Evolutionary conservation across 257 asterid genomes (phyloP).

Genomic region (Leonotis leonurus): DNA sequence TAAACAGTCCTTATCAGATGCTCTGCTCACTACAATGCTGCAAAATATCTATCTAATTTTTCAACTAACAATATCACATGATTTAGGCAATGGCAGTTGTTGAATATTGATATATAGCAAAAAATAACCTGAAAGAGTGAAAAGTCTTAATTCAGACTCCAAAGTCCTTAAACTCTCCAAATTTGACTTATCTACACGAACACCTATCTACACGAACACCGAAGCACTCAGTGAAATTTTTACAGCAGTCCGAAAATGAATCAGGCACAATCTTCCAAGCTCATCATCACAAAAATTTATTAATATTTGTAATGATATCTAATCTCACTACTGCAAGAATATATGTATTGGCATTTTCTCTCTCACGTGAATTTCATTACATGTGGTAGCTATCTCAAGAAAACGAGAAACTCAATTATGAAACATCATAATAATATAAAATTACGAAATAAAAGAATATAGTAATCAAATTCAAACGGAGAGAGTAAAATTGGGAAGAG

Average conservation of each 20-base stretch:
- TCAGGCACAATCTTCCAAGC: constrained; percentile 23
- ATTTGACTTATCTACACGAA: no score
- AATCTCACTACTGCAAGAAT: constrained; percentile 24
- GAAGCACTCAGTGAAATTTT: constrained; percentile 12
- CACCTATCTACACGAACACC: constrained; percentile 18
- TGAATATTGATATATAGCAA: no score
- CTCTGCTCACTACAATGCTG: not conserved
- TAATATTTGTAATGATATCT: constrained; percentile 31
- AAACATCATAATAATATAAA: not conserved
- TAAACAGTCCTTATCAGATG: not conserved
- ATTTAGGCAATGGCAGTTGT: no score
- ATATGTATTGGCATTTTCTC: constrained; percentile 19
- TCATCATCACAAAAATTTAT: constrained; percentile 31
- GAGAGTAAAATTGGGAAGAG: no score
- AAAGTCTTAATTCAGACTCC: not conserved
- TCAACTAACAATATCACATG: no score
- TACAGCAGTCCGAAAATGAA: constrained; percentile 33
- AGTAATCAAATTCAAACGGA: not conserved
- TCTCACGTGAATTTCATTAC: constrained; percentile 69
- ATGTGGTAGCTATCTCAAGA: constrained; percentile 15
- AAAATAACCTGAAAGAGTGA: not conserved
- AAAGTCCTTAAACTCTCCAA: no score
- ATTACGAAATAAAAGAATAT: no score
- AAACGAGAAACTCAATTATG: not conserved
- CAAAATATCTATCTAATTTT: no score